Base-by-base conservation (phyloP, 2,329 filamentous ascomycete species). In the Fusarium tricinctum region DNA sequence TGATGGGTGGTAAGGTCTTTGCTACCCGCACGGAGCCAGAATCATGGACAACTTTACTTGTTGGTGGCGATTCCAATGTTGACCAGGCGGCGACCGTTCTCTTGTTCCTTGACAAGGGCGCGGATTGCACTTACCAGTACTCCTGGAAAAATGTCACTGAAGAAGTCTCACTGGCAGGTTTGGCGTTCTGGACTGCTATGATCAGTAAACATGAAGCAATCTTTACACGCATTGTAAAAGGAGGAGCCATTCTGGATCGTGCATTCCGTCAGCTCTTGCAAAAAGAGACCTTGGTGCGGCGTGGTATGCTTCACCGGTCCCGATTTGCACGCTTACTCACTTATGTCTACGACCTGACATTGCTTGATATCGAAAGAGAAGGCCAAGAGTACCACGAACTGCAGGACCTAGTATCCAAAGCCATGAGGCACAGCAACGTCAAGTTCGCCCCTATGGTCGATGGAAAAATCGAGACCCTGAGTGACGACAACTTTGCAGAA, bases 1-100 rank as follows among this genome's bases (percentile, higher is more conserved):
- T 81, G 4, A 63, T 78, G 4, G 79, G 79, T 2, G 71, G 72
- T 7, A 63, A 70, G 26, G 74, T 75, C 3, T 65, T 78, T 2
- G 44, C 52, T 1, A 67, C 62, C 8, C 55, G 63, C 5, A 42
- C 52, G 9, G 52, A 70, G 10, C 71, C 74, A 26, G 55, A 69
- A 5, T 75, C 48, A 5, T 77, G 60, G 75, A 45, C 33, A 26
- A 55, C 54, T 15, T 39, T 75, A 1, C 64, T 77, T 13, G 42
- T 63, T 17, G 42, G 43, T 2, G 33, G 48, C 2, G 53, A 73
- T 10, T 63, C 38, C 5, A 51, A 51, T 14, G 28, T 39, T 6
- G 51, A 71, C 19, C 70, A 68, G 14, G 66, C 53, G 19, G 58
- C 49, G n/a, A 72, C 72, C 2, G 50, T 77, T 26, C 44, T 62